Evolutionary conservation across 768 basidiomycete genomes (phyloP).

Genomic region (Arthromyces matolae): DNA sequence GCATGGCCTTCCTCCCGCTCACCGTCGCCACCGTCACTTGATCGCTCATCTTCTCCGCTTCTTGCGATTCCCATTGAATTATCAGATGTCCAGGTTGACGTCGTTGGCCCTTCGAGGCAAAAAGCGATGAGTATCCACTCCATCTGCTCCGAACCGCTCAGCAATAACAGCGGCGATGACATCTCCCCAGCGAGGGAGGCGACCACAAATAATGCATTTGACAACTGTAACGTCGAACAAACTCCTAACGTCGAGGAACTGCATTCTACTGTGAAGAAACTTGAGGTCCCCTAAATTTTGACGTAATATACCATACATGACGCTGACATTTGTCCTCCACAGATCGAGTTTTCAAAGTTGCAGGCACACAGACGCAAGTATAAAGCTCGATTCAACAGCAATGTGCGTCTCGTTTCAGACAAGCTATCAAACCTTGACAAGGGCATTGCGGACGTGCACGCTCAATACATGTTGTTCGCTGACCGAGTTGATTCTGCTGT

Average conservation of each 20-base stretch:
- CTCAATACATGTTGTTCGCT: conserved; percentile 30
- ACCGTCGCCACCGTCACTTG: conserved; percentile 23
- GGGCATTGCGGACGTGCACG: conserved; percentile 35
- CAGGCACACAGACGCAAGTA: conserved; percentile 37
- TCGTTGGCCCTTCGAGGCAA: background rate
- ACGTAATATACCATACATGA: background rate
- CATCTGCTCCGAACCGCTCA: conserved; percentile 10
- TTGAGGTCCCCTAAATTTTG: conserved; percentile 17
- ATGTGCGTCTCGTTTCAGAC: conserved; percentile 35
- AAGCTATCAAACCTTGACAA: conserved; percentile 39
- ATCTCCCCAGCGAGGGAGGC: background rate
- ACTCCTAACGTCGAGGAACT: conserved; percentile 5
- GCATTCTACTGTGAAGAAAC: conserved; percentile 11
- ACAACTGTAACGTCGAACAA: background rate
- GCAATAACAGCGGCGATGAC: background rate
- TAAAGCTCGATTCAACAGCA: conserved; percentile 38
- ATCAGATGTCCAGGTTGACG: background rate
- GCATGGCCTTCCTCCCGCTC: conserved; percentile 40
- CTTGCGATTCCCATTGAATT: background rate
- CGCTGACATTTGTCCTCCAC: conserved; percentile 2
- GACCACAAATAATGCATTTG: background rate
- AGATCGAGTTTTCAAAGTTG: conserved; percentile 37
- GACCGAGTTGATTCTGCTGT: conserved; percentile 32
- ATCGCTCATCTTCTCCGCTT: background rate
- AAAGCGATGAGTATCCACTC: conserved; percentile 16